Conservation (phyloP, 2,329 filamentous ascomycete species). For the Cordyceps cicadae region DNA sequence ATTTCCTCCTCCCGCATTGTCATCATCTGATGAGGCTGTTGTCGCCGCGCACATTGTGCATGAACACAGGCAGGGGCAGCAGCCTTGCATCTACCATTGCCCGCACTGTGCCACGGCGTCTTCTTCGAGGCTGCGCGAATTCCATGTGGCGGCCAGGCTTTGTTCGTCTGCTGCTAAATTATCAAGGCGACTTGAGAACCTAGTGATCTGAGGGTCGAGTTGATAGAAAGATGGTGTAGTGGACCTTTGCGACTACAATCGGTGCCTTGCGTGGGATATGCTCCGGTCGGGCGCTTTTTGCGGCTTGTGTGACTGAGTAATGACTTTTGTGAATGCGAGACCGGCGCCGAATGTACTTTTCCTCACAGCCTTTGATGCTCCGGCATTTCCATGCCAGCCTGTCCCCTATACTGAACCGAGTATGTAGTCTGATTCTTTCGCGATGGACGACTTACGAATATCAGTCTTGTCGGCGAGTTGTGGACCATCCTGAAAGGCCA, state of each 20-base stretch:
- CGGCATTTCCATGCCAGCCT: too few relatives aligned
- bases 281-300: not conserved
- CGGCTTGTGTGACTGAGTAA: not conserved
- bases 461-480: not conserved
- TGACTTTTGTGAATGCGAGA: not conserved
- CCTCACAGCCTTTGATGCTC: not conserved
- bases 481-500: not conserved
- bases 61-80: not conserved
- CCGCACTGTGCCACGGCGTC: not conserved
- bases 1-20: not conserved
- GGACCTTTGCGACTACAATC: not conserved
- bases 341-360: not conserved
- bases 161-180: not conserved
- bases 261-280: not conserved
- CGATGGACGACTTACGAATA: too few relatives aligned
- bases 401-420: not conserved
- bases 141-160: not conserved
- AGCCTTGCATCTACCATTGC: not conserved
- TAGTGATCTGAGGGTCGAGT: not conserved
- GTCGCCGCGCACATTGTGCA: not conserved
- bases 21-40: not conserved
- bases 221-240: conserved; percentile 1
- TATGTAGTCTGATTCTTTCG: not conserved
- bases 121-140: not conserved
- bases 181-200: not conserved